Evolutionary conservation across 1,284 basidiomycete species (phyloP), one percentile per base, ranked within the genome.

Genomic region (Tilletia walkeri): DNA sequence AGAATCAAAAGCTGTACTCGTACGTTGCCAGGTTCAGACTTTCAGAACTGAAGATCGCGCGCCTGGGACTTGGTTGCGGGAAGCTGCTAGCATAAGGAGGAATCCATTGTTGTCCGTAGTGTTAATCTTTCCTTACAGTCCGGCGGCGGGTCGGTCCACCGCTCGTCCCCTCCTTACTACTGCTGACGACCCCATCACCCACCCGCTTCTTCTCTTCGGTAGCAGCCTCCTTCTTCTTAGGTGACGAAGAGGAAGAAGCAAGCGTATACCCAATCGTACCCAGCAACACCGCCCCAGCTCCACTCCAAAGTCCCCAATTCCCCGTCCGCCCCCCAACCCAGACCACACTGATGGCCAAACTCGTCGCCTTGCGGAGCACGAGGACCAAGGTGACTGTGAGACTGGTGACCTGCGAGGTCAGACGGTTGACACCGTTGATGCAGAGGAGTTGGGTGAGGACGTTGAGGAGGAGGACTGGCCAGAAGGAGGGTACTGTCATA

Each of bases 371-470:
- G 67, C 94, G 88, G 24, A 97, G 89, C 50, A 93, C 93, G 66
- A 96, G 87, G 16, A 95, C 88, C 68, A 97, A 89, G 12, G 93
- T 94, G 41, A 96, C 94, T 0, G 90, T 92, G 10, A 95, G 87
- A 6, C 90, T 88, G 61, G 89, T 90, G 3, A 95, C 92, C 59
- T 84, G 81, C 36, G 85, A 75, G 0, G 93, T 94, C 70, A 97
- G 87, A 49, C 92, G 87, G 81, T 97, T 90, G 56, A 96, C 94
- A 49, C 94, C 95, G 2, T 92, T 87, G n/a, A 92, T 90, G 84
- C 94, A 97, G 16, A 95, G 73, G 2, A 94, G 87, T 81, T 95
- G 93, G 0, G 94, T 96, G 47, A 91, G 75, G 3, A 94, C 90
- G 84, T 95, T 96, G 80, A 82, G 75, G 38, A 74, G 12, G 45